These are phyloP conservation scores for Pichia scutulata DNA, from an alignment of 805 yeast species.

Conservation along the genomic window DNA sequence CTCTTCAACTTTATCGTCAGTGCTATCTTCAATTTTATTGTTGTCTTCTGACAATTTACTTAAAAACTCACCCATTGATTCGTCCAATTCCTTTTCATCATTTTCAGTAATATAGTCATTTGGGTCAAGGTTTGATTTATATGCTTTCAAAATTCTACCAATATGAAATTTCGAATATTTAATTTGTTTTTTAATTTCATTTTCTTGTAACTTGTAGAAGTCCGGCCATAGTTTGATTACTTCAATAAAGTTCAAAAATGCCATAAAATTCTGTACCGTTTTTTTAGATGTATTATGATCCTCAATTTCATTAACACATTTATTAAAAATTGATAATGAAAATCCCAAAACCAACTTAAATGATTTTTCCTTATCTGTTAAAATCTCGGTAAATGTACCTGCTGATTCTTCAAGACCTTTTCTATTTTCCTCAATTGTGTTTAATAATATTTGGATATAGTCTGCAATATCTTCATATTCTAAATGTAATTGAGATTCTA, in stretches of 20 bases:
- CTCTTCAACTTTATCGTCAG: background rate
- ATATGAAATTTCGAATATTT: constrained; percentile 61
- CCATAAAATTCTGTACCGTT: constrained; percentile 47
- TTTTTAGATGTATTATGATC: constrained; percentile 34
- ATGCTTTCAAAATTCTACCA: constrained; percentile 44
- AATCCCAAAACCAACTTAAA: constrained; percentile 49
- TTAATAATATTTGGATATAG: constrained; percentile 57
- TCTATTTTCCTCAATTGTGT: constrained; percentile 58
- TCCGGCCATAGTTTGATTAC: constrained; percentile 39
- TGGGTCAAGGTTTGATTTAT: constrained; percentile 47
- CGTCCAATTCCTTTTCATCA: constrained; percentile 21
- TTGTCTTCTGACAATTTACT: background rate
- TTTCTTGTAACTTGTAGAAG: constrained; percentile 14
- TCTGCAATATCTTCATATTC: constrained; percentile 45
- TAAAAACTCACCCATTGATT: constrained; percentile 4
- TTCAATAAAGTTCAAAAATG: constrained; percentile 47
- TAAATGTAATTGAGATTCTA: constrained; percentile 53
- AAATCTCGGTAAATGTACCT: constrained; percentile 37
- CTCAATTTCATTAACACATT: constrained; percentile 41
- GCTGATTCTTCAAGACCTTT: constrained; percentile 29
- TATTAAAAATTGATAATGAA: constrained; percentile 49
- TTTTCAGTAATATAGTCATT: constrained; percentile 43
- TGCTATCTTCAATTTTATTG: background rate
- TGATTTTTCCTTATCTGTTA: constrained; percentile 54
- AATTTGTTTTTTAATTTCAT: constrained; percentile 30